These are phyloP conservation scores for Rubia tinctorum DNA, from an alignment of 305 asterid genomes.

Conservation along the genomic window DNA sequence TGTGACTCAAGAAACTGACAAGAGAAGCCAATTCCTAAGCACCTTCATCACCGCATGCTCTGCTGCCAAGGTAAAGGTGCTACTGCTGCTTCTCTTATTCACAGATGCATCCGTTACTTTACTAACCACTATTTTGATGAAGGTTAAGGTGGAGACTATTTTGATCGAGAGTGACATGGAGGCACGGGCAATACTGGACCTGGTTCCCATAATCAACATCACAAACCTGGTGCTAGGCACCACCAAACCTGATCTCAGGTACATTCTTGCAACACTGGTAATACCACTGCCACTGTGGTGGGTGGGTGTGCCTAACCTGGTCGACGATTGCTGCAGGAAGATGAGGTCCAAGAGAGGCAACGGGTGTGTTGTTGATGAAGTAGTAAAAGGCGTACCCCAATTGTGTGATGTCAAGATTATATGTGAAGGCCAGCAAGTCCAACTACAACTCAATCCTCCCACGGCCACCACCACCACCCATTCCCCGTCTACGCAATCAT, in stretches of 20 bases:
- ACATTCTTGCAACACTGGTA: neutral
- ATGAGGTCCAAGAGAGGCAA: constrained; percentile 41
- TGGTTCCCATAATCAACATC: constrained; percentile 73
- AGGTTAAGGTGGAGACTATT: constrained; percentile 74
- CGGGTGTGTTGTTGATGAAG: constrained; percentile 39
- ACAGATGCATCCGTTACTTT: neutral
- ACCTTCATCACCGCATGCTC: constrained; percentile 48
- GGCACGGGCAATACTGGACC: constrained; percentile 65
- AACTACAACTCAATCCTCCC: constrained; percentile 16
- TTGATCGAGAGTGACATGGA: constrained; percentile 69
- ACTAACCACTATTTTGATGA: neutral
- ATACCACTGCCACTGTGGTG: no score
- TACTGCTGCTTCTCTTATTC: neutral
- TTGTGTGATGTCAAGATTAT: constrained; percentile 68
- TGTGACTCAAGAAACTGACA: constrained; percentile 49
- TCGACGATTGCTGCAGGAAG: constrained; percentile 27
- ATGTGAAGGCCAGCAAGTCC: constrained; percentile 64
- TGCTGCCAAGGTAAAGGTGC: constrained; percentile 45
- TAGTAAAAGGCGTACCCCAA: constrained; percentile 50
- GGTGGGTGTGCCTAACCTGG: neutral
- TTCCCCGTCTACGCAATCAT: constrained; percentile 25
- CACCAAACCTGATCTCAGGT: constrained; percentile 56
- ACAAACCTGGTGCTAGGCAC: constrained; percentile 53
- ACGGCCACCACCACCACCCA: constrained; percentile 9
- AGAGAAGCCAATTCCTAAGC: constrained; percentile 50